These are phyloP conservation scores for Adansonia madagascariensis DNA, from an alignment of 441 rosid species.

Conservation along the genomic window DNA sequence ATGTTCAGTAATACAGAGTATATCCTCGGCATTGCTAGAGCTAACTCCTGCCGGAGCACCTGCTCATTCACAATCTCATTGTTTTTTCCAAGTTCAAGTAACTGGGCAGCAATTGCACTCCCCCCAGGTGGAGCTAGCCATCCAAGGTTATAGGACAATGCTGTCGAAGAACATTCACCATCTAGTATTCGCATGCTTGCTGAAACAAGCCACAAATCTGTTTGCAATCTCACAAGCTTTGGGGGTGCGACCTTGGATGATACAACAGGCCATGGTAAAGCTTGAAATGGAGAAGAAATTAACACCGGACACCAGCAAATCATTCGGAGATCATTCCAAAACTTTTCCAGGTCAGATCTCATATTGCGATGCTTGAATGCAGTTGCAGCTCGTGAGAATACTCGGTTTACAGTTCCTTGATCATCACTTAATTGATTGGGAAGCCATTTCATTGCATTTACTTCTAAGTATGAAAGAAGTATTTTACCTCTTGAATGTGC, in stretches of 20 bases:
- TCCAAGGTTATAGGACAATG: constrained; percentile 88
- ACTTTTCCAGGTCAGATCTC: constrained; percentile 80
- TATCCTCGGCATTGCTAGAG: constrained; percentile 91
- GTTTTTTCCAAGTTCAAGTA: constrained; percentile 98
- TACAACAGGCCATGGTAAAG: constrained; percentile 92
- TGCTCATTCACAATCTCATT: constrained; percentile 82
- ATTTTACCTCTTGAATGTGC: constrained; percentile 82
- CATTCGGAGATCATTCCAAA: constrained; percentile 88
- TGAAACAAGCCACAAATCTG: constrained; percentile 95
- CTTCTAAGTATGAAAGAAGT: constrained; percentile 91
- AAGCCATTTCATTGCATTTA: constrained; percentile 89
- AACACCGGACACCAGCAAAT: constrained; percentile 99
- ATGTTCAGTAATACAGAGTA: constrained; percentile 75
- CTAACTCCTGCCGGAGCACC: constrained; percentile 84
- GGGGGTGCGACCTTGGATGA: constrained; percentile 95
- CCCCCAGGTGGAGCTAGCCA: constrained; percentile 98
- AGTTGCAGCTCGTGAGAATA: constrained; percentile 87
- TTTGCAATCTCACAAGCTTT: constrained; percentile 81
- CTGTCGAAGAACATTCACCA: constrained; percentile 95
- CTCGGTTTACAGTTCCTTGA: constrained; percentile 71
- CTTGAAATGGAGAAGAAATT: constrained; percentile 80
- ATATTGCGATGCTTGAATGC: constrained; percentile 81
- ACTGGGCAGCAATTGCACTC: constrained; percentile 94
- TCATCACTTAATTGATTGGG: constrained; percentile 68
- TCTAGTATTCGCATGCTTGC: constrained; percentile 98